Evolutionary conservation across 345 rosid species (phyloP).

Genomic region (Raphanus raphanistrum): DNA sequence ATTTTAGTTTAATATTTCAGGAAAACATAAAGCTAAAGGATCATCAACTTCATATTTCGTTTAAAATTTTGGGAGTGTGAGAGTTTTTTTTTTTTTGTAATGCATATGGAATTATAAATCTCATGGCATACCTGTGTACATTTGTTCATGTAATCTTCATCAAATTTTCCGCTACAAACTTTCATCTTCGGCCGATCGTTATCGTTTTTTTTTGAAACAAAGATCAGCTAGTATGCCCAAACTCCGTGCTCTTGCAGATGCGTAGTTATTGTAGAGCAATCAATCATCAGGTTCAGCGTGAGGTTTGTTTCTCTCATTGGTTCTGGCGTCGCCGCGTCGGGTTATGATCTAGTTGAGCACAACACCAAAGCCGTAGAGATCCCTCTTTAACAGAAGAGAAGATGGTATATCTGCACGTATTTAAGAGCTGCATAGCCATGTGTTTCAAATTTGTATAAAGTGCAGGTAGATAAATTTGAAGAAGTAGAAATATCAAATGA

Average conservation of each 20-base stretch:
- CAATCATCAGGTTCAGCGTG: conserved; percentile 62
- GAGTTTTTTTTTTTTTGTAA: background rate
- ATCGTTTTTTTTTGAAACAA: conserved; percentile 54
- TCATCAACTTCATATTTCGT: too few species aligned
- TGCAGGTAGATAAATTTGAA: conserved; percentile 14
- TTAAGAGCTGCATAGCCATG: conserved; percentile 82
- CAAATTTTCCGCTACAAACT: conserved; percentile 56
- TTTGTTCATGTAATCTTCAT: conserved; percentile 37
- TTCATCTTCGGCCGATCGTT: conserved; percentile 68
- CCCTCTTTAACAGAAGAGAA: conserved; percentile 73
- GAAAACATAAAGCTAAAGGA: too few species aligned
- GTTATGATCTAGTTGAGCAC: conserved; percentile 74
- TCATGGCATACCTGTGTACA: background rate
- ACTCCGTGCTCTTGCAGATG: conserved; percentile 49
- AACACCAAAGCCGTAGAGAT: conserved; percentile 87
- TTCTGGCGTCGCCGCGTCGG: conserved; percentile 45
- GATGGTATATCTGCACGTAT: conserved; percentile 74
- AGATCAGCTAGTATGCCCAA: conserved; percentile 67
- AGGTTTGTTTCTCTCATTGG: conserved; percentile 68
- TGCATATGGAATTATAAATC: background rate
- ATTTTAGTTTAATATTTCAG: too few species aligned
- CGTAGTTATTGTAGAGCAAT: conserved; percentile 60
- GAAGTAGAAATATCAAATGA: background rate
- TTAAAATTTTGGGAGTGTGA: background rate
- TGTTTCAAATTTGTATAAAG: too few species aligned